A percentile compares a stretch with the other conserved stretches of the same genome.
Evolutionary conservation across 176 grass and related monocot species (phyloP).

Genomic region (Alloteropsis semialata): DNA sequence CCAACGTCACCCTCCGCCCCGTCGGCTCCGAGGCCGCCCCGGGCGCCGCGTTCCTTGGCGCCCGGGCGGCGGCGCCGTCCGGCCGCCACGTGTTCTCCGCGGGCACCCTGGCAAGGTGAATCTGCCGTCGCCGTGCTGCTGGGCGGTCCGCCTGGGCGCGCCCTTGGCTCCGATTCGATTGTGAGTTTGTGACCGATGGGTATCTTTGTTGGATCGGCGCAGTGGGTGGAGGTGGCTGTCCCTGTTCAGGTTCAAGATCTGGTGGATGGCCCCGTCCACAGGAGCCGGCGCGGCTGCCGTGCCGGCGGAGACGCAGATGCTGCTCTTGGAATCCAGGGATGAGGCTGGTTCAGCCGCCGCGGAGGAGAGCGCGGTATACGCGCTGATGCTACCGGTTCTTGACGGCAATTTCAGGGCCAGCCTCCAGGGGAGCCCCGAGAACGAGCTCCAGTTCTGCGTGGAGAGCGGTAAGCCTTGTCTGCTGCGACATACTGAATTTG

Average conservation of each 20-base stretch:
- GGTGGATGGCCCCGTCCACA: slow-evolving; percentile 53
- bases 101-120: slow-evolving; percentile 33
- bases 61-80: slow-evolving; percentile 26
- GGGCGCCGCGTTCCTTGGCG: slow-evolving; percentile 43
- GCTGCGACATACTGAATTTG: neutral
- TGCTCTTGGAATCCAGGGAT: slow-evolving; percentile 38
- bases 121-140: neutral
- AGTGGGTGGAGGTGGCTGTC: slow-evolving; percentile 52
- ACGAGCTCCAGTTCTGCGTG: slow-evolving; percentile 55
- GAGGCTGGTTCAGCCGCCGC: neutral
- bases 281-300: slow-evolving; percentile 23
- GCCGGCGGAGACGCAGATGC: slow-evolving; percentile 53
- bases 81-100: slow-evolving; percentile 46
- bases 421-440: slow-evolving; percentile 35
- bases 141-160: no score
- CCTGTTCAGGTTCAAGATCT: slow-evolving; percentile 58
- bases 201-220: slow-evolving; percentile 4
- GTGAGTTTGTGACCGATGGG: neutral
- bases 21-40: neutral
- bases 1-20: slow-evolving; percentile 23
- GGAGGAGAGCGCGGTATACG: slow-evolving; percentile 21
- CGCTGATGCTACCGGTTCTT: slow-evolving; percentile 42
- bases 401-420: slow-evolving; percentile 44
- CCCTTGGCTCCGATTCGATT: neutral
- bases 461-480: slow-evolving; percentile 49